Percentiles rank a stretch among this genome's conserved stretches.
phyloP scores from a whole-genome alignment of 371 early-diverging fungal species.

The Apophysomyces variabilis region DNA sequence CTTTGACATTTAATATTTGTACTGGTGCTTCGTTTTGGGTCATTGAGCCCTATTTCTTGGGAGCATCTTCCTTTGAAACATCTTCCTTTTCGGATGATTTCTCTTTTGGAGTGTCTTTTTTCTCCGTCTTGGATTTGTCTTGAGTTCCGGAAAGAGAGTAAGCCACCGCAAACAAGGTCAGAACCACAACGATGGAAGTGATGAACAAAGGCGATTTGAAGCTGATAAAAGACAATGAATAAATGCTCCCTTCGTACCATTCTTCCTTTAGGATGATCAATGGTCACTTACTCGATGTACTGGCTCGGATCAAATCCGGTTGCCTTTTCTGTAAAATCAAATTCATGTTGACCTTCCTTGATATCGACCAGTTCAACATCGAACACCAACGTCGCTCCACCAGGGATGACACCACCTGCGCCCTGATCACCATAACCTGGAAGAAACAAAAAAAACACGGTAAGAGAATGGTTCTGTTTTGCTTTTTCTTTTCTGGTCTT shows the following conservation, averaged over 20 bases:
- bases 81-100: slow-evolving; percentile 25
- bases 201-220: slow-evolving; percentile 24
- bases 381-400: slow-evolving; percentile 66
- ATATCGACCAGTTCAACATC: slow-evolving; percentile 68
- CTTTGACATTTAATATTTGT: neutral
- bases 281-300: slow-evolving; percentile 15
- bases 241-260: too few species aligned
- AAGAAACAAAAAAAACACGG: neutral
- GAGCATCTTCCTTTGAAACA: slow-evolving; percentile 3
- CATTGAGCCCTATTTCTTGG: neutral
- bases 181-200: slow-evolving; percentile 24
- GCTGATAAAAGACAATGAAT: neutral
- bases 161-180: slow-evolving; percentile 26
- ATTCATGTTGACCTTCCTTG: slow-evolving; percentile 34
- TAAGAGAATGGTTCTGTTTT: neutral
- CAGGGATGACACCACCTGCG: slow-evolving; percentile 63
- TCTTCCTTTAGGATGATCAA: too few species aligned
- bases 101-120: slow-evolving; percentile 22
- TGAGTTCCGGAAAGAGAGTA: slow-evolving; percentile 12
- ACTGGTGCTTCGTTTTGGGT: neutral
- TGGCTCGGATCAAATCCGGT: neutral
- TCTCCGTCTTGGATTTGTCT: slow-evolving; percentile 18
- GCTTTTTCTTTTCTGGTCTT: slow-evolving; percentile 11
- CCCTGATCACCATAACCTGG: slow-evolving; percentile 62
- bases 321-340: neutral